phyloP scores from a whole-genome alignment of 2,329 filamentous ascomycete genomes.

The Cyphellophora europaea region DNA sequence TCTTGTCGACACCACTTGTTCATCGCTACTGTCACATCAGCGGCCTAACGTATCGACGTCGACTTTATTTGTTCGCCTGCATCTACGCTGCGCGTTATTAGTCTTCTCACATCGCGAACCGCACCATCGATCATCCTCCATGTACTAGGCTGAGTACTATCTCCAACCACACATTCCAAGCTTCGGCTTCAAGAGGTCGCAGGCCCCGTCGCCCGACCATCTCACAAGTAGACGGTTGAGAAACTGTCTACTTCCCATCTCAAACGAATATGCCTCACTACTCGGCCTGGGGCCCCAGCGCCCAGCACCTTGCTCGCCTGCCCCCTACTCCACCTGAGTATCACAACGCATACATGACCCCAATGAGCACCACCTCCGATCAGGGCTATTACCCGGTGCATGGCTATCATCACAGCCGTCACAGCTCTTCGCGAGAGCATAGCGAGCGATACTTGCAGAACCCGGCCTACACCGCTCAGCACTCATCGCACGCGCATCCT shows the following conservation, averaged over 20 bases:
- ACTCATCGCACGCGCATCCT: constrained; percentile 2
- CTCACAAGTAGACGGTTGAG: not conserved
- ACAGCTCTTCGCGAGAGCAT: constrained; percentile 34
- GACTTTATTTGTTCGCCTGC: not conserved
- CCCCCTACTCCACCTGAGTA: constrained; percentile 20
- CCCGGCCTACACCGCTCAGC: constrained; percentile 25
- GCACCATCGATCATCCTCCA: too few relatives aligned
- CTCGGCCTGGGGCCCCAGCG: constrained; percentile 15
- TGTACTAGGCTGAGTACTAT: too few relatives aligned
- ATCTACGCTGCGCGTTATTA: not conserved
- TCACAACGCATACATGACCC: constrained; percentile 15
- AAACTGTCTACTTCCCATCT: constrained; percentile 10
- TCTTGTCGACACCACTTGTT: constrained; percentile 30
- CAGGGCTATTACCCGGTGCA: constrained; percentile 26
- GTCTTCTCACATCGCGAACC: too few relatives aligned
- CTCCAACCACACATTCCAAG: constrained; percentile 8
- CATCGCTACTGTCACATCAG: too few relatives aligned
- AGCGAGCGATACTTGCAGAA: constrained; percentile 37
- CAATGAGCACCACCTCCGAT: constrained; percentile 17
- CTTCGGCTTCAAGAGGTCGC: constrained; percentile 11
- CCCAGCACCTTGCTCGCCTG: constrained; percentile 14
- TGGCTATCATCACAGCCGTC: constrained; percentile 30
- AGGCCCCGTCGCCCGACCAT: not conserved
- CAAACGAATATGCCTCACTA: constrained; percentile 17
- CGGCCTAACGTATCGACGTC: too few relatives aligned